phyloP scores from a whole-genome alignment of 108 stramenopile genomes.

The Licmophora abbreviata region DNA sequence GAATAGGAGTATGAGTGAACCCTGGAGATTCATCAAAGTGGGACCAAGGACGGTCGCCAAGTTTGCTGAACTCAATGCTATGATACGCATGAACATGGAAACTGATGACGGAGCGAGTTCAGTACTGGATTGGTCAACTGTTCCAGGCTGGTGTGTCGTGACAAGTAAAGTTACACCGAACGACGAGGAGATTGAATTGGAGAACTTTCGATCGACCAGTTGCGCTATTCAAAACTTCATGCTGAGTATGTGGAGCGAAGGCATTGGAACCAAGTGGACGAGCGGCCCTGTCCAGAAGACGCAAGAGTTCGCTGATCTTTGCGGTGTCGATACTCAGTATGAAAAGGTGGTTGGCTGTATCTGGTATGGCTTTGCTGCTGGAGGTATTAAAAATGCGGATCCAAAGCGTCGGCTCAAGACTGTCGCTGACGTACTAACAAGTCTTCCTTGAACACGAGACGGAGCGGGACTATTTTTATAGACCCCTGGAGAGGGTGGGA shows the following conservation, averaged over 20 bases:
- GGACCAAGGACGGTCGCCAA: conserved; percentile 49
- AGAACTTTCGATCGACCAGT: conserved; percentile 47
- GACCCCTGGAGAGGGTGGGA: too few species aligned
- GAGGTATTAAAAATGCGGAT: conserved; percentile 40
- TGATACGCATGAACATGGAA: conserved; percentile 8
- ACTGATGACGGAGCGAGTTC: conserved; percentile 18
- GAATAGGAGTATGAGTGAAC: conserved; percentile 48
- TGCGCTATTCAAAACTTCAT: conserved; percentile 68
- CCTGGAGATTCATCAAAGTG: conserved; percentile 60
- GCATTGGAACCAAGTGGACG: conserved; percentile 71
- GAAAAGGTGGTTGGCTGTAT: conserved; percentile 53
- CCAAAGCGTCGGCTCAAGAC: conserved; percentile 41
- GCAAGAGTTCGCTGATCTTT: conserved; percentile 48
- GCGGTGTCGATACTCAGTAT: conserved; percentile 45
- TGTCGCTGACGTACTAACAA: conserved; percentile 45
- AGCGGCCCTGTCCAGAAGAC: conserved; percentile 54
- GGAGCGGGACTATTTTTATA: neutral
- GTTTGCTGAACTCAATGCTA: conserved; percentile 28
- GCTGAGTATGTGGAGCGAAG: conserved; percentile 60
- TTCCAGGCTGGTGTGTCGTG: conserved; percentile 67
- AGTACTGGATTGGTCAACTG: conserved; percentile 35
- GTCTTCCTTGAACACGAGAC: neutral
- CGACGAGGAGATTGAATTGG: conserved; percentile 4
- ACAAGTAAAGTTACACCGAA: conserved; percentile 18
- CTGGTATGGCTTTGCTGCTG: conserved; percentile 69